Conservation (phyloP, 1,284 basidiomycete genomes). For the Rhodotorula sp. region DNA sequence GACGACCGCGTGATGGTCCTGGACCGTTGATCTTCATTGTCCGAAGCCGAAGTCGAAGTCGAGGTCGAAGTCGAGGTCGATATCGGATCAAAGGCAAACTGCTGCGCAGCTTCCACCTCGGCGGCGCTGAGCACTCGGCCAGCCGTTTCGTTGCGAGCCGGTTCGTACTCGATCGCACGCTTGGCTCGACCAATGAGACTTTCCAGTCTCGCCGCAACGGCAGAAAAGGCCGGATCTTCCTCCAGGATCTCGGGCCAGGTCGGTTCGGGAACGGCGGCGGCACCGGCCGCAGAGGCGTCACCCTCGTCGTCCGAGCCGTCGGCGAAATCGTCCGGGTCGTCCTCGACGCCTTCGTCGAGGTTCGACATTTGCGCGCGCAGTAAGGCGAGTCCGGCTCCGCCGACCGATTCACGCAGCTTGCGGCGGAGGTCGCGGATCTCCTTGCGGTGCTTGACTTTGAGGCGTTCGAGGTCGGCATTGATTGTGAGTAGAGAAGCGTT, state of each 20-base stretch:
- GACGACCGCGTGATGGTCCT: neutral
- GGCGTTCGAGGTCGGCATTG: constrained; percentile 52
- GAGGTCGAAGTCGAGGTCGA: neutral
- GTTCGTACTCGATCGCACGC: constrained; percentile 36
- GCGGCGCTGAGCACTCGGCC: constrained; percentile 27
- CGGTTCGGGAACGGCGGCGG: constrained; percentile 12
- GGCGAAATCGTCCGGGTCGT: constrained; percentile 22
- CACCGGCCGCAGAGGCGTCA: neutral
- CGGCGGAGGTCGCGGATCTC: constrained; percentile 49
- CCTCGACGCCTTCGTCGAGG: constrained; percentile 12
- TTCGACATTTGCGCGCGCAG: neutral
- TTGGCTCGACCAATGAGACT: constrained; percentile 32
- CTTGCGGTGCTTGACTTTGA: constrained; percentile 49
- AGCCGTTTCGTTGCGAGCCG: constrained; percentile 3
- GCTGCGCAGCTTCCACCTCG: constrained; percentile 27
- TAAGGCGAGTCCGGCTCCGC: neutral
- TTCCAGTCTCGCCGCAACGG: constrained; percentile 37
- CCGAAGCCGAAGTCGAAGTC: neutral
- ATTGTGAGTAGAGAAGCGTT: constrained; percentile 52
- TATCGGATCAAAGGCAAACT: neutral
- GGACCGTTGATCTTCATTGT: neutral
- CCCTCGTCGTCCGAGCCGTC: constrained; percentile 8
- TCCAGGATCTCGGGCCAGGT: constrained; percentile 42
- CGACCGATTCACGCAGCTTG: constrained; percentile 35
- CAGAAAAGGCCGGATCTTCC: constrained; percentile 38